phyloP scores from a whole-genome alignment of 2,329 filamentous ascomycete species.

The Talaromyces sp. region DNA sequence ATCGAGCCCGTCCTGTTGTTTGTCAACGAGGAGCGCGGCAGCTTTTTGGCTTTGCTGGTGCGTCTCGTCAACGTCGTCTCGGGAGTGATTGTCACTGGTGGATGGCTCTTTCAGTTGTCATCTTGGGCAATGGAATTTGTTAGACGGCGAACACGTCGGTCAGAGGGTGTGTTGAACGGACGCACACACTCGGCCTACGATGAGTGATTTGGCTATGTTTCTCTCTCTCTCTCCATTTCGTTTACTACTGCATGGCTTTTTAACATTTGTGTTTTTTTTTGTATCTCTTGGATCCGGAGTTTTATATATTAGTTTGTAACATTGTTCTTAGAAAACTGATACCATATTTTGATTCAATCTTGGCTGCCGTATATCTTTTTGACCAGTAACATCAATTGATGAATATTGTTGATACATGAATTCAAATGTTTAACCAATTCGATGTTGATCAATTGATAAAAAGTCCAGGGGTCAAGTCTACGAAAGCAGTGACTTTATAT shows the following conservation, averaged over 20 bases:
- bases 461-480: too few relatives aligned
- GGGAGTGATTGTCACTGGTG: slow-evolving; percentile 86
- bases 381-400: background rate
- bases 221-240: background rate
- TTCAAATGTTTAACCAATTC: background rate
- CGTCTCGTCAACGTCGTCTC: slow-evolving; percentile 86
- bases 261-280: background rate
- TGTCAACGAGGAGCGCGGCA: slow-evolving; percentile 74
- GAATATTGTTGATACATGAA: too few relatives aligned
- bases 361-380: background rate
- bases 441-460: too few relatives aligned
- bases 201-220: slow-evolving; percentile 6
- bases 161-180: slow-evolving; percentile 48
- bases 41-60: slow-evolving; percentile 69
- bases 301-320: background rate
- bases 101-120: slow-evolving; percentile 83
- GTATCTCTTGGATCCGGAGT: background rate
- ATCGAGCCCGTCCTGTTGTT: slow-evolving; percentile 91
- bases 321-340: background rate
- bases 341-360: background rate
- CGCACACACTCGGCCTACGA: slow-evolving; percentile 27
- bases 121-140: slow-evolving; percentile 63
- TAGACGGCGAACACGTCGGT: slow-evolving; percentile 37
- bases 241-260: background rate
- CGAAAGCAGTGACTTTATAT: too few relatives aligned